phyloP scores from a whole-genome alignment of 306 rosid species.

The Astragalus glycyphyllos region DNA sequence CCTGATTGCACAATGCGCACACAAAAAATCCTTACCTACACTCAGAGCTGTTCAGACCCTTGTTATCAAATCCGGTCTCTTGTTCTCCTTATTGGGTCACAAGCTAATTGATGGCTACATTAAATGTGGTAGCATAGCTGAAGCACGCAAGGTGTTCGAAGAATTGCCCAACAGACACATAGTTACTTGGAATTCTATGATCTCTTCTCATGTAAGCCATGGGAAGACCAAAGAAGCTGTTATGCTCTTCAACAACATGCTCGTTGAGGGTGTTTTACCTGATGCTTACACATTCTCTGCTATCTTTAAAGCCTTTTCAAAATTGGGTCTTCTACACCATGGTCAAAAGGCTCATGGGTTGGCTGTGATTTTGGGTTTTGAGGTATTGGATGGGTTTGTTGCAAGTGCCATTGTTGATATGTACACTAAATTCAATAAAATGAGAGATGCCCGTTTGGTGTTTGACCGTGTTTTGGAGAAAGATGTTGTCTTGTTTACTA shows the following conservation, averaged over 20 bases:
- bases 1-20: conserved; percentile 49
- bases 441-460: conserved; percentile 61
- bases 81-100: conserved; percentile 45
- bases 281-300: conserved; percentile 70
- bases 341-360: conserved; percentile 68
- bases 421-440: conserved; percentile 67
- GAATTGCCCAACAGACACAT: conserved; percentile 58
- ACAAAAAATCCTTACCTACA: conserved; percentile 47
- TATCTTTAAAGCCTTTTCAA: conserved; percentile 65
- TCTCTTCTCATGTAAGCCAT: conserved; percentile 51
- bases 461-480: conserved; percentile 60
- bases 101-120: conserved; percentile 60
- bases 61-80: conserved; percentile 51
- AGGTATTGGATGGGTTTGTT: conserved; percentile 62
- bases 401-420: conserved; percentile 66
- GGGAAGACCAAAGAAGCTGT: conserved; percentile 58
- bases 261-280: conserved; percentile 59
- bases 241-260: conserved; percentile 55
- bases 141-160: conserved; percentile 68
- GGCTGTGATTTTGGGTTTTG: conserved; percentile 72
- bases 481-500: conserved; percentile 74
- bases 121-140: conserved; percentile 54
- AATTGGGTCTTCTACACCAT: conserved; percentile 44
- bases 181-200: conserved; percentile 67
- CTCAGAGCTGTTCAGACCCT: conserved; percentile 53